phyloP scores from a whole-genome alignment of 352 stramenopile genomes.

The Thalassiosira gravida region DNA sequence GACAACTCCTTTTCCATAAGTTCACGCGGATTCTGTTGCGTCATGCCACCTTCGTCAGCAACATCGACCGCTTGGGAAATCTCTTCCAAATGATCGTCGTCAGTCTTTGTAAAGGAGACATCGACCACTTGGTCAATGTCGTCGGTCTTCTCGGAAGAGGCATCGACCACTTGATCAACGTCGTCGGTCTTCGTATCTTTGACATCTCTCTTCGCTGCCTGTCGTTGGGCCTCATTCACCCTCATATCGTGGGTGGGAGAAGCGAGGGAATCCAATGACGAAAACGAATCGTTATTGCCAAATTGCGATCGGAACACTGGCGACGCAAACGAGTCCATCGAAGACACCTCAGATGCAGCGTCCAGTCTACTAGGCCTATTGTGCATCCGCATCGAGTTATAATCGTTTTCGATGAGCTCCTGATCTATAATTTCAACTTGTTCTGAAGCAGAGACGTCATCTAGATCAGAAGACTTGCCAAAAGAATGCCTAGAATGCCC shows the following conservation, averaged over 20 bases:
- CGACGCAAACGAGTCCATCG: slow-evolving; percentile 36
- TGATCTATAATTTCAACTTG: too few relatives aligned
- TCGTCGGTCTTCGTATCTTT: too few relatives aligned
- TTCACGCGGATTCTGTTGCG: neutral
- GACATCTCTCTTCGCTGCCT: too few relatives aligned
- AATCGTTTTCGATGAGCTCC: too few relatives aligned
- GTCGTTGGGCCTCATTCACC: neutral
- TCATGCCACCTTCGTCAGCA: neutral
- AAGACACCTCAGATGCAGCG: slow-evolving; percentile 25
- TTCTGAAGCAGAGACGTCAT: too few relatives aligned
- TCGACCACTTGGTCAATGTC: too few relatives aligned
- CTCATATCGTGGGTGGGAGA: neutral
- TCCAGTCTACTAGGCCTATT: neutral
- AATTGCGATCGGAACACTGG: slow-evolving; percentile 1
- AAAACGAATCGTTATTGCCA: neutral
- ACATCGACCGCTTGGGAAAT: neutral
- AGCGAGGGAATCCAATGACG: slow-evolving; percentile 29
- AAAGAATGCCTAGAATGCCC: too few relatives aligned
- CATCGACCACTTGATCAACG: too few relatives aligned
- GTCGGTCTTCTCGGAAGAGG: too few relatives aligned
- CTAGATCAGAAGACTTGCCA: too few relatives aligned
- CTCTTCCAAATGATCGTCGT: neutral
- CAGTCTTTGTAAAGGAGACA: neutral
- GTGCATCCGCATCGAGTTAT: too few relatives aligned
- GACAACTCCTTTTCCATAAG: slow-evolving; percentile 1